A percentile compares a stretch with the other conserved stretches of the same genome.
Evolutionary conservation across 1,284 basidiomycete species (phyloP).

Genomic region (Ustilago nuda): DNA sequence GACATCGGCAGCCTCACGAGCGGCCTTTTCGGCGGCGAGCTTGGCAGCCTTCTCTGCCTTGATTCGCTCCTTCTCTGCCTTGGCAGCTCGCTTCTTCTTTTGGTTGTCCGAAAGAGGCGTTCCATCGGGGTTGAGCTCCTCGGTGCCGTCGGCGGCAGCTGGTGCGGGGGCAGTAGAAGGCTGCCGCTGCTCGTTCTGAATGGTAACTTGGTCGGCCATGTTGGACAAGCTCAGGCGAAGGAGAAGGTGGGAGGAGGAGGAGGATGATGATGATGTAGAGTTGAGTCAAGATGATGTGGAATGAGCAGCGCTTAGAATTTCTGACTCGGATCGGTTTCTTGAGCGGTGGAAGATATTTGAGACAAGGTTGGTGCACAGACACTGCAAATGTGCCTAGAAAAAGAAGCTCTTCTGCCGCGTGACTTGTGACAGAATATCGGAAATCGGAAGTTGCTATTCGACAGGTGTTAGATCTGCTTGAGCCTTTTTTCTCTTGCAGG

Average conservation of each 20-base stretch:
- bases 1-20: constrained; percentile 80
- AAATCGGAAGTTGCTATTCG: constrained; percentile 18
- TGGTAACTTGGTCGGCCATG: constrained; percentile 49
- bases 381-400: not conserved
- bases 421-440: constrained; percentile 14
- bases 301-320: constrained; percentile 9
- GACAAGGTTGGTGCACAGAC: not conserved
- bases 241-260: not conserved
- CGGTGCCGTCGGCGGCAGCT: constrained; percentile 24
- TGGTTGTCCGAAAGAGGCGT: constrained; percentile 83
- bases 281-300: constrained; percentile 6
- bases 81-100: constrained; percentile 91
- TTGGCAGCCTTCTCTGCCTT: constrained; percentile 85
- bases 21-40: constrained; percentile 80
- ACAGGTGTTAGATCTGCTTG: constrained; percentile 14
- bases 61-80: constrained; percentile 80
- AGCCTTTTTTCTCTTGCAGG: constrained; percentile 6
- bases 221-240: constrained; percentile 6
- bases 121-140: constrained; percentile 65
- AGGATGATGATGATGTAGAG: constrained; percentile 6
- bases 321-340: constrained; percentile 32
- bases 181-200: constrained; percentile 28
- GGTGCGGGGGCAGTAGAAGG: constrained; percentile 19
- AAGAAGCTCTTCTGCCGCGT: constrained; percentile 18
- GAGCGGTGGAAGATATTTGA: not conserved